Evolutionary conservation across 441 rosid genomes (phyloP).

Genomic region (Bruguiera hainesii): DNA sequence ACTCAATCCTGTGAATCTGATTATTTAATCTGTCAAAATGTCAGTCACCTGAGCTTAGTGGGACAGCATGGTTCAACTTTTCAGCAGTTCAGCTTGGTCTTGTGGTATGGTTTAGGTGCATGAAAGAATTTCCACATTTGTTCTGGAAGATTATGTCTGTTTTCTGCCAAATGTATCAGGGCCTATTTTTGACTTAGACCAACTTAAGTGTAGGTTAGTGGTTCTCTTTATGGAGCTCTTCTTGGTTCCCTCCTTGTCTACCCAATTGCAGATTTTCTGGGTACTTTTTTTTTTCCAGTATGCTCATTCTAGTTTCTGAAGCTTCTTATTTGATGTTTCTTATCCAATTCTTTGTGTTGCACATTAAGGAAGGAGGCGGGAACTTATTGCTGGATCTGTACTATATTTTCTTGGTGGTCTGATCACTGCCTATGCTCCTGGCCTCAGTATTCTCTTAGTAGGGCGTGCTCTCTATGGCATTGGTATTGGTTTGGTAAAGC

Average conservation of each 20-base stretch:
- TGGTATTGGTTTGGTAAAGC: constrained; percentile 86
- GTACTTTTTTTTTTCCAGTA: constrained; percentile 34
- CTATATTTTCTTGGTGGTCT: constrained; percentile 61
- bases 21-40: constrained; percentile 18
- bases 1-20: constrained; percentile 7
- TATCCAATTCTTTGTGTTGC: constrained; percentile 17
- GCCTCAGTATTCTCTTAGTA: constrained; percentile 60
- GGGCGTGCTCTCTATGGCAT: constrained; percentile 92
- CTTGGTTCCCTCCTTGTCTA: constrained; percentile 83
- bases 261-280: constrained; percentile 87
- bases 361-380: constrained; percentile 76
- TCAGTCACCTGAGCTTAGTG: constrained; percentile 84
- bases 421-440: constrained; percentile 62
- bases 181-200: constrained; percentile 12
- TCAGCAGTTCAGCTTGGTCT: constrained; percentile 91
- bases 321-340: constrained; percentile 17
- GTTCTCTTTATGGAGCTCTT: constrained; percentile 96
- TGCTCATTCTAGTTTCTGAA: constrained; percentile 10
- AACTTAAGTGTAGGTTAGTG: constrained; percentile 69
- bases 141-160: neutral
- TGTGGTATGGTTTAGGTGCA: constrained; percentile 51
- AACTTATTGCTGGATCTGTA: constrained; percentile 66
- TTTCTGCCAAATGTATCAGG: constrained; percentile 14
- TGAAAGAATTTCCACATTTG: neutral
- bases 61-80: constrained; percentile 86